Evolutionary conservation across 2,329 filamentous ascomycete genomes (phyloP), one percentile per base, ranked within the genome.

Genomic region (Mollisia scopiformis): DNA sequence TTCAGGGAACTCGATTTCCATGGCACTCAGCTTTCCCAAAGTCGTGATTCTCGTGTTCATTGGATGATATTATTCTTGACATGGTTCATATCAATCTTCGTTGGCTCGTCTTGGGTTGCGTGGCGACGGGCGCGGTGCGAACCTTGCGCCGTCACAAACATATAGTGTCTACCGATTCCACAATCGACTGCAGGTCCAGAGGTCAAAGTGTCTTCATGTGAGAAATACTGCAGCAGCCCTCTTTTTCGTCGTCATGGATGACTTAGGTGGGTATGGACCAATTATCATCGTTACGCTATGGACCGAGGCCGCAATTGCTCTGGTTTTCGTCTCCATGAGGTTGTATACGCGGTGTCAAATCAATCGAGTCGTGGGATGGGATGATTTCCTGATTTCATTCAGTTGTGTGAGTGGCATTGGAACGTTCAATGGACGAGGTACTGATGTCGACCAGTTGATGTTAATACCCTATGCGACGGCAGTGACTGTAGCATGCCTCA

Each of bases 241-340:
- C 39, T 6, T 23, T 43, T 43, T 23, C 25, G 21, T 25, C 14
- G 33, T 33, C 33, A 61, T 61, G 55, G 8, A 39, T 11, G 7
- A 39, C 1, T 35, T 63, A 21, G 58, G 54, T 6, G 58, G 61
- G 28, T 28, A 46, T 58, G 62, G 62, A 16, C 56, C 57, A 27
- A 62, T 49, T 19, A 58, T 65, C 39, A 55, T 62, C 28, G 57
- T 33, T 4, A 57, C 59, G 1, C 57, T 65, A 49, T 65, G 62
- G 61, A 35, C 33, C n/a, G 61, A 65, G 54, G 61, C 62, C 11
- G 28, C 14, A 11, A 10, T 65, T 16, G 62, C 63, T 6, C 28
- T 64, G 1, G 7, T 64, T 6, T 58, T 59, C 28, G 39, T 65
- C 3, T 13, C n/a, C n/a, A 33, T 63, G 46, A 57, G 63, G 41